phyloP scores from a whole-genome alignment of 352 stramenopile species.

The Paralagenidium karlingii region DNA sequence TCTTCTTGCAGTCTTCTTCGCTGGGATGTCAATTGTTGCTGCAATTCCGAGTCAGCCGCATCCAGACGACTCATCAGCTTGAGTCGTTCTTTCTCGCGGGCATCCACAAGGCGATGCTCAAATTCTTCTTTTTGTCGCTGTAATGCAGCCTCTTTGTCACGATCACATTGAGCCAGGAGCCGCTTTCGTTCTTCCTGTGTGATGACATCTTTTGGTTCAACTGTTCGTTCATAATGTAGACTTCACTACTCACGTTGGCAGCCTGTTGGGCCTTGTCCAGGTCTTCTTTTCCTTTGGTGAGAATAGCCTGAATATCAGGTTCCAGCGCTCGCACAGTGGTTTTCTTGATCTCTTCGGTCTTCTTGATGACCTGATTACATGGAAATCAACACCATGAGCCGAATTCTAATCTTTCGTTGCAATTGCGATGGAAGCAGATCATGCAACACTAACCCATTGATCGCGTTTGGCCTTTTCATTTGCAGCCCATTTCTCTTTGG shows the following conservation, averaged over 20 bases:
- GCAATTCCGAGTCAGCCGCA: constrained; percentile 55
- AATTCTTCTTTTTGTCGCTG: constrained; percentile 54
- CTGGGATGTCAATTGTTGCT: constrained; percentile 64
- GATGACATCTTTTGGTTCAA: not conserved
- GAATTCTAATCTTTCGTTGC: too few species aligned
- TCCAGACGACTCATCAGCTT: constrained; percentile 67
- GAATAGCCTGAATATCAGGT: constrained; percentile 69
- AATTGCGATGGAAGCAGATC: not conserved
- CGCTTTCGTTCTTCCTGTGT: constrained; percentile 35
- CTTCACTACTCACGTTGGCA: too few species aligned
- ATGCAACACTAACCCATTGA: constrained; percentile 33
- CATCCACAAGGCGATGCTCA: constrained; percentile 53
- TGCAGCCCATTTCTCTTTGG: constrained; percentile 50
- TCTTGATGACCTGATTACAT: constrained; percentile 34
- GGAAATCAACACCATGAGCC: not conserved
- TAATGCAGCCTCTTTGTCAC: constrained; percentile 32
- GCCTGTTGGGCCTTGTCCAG: constrained; percentile 49
- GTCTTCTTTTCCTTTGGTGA: constrained; percentile 60
- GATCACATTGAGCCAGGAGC: constrained; percentile 36
- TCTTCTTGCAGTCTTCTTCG: constrained; percentile 61
- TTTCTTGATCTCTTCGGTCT: constrained; percentile 81
- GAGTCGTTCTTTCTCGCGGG: constrained; percentile 55
- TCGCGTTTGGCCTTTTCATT: constrained; percentile 61
- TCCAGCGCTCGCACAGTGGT: constrained; percentile 63
- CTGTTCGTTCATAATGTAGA: too few species aligned